These are phyloP conservation scores for Lactifluus hygrophoroides DNA, from an alignment of 768 basidiomycete species.

Conservation along the genomic window DNA sequence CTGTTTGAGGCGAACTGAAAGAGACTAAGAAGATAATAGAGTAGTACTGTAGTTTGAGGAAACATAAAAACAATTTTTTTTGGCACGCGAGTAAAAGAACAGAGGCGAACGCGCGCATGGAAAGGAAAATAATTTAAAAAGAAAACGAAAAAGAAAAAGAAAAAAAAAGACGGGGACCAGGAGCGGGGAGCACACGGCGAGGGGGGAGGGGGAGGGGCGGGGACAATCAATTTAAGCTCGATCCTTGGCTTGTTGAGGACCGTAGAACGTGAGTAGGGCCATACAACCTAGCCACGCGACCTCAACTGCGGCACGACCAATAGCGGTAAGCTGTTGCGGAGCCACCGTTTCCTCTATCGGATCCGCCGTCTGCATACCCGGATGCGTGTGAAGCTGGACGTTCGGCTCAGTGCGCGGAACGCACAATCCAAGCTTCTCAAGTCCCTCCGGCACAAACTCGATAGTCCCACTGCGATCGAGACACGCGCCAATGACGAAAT, in stretches of 20 bases:
- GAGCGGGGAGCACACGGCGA: neutral
- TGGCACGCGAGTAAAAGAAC: neutral
- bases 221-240: neutral
- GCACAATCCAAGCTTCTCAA: conserved; percentile 67
- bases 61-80: neutral
- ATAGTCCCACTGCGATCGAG: conserved; percentile 56
- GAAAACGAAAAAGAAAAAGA: too few species aligned
- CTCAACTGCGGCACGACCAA: conserved; percentile 44
- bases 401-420: conserved; percentile 19
- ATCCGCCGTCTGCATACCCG: conserved; percentile 28
- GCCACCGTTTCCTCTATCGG: conserved; percentile 38
- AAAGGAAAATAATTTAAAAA: too few species aligned
- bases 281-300: conserved; percentile 49
- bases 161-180: neutral
- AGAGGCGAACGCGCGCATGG: neutral
- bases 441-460: conserved; percentile 72
- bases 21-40: neutral
- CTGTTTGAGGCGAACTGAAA: neutral
- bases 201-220: too few species aligned
- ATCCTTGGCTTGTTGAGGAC: neutral
- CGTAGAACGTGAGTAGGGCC: conserved; percentile 37
- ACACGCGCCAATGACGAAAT: conserved; percentile 53
- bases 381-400: neutral
- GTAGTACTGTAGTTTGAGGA: too few species aligned
- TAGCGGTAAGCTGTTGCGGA: conserved; percentile 36